Conservation (phyloP, 768 basidiomycete genomes). For the Lepiota venenata region DNA sequence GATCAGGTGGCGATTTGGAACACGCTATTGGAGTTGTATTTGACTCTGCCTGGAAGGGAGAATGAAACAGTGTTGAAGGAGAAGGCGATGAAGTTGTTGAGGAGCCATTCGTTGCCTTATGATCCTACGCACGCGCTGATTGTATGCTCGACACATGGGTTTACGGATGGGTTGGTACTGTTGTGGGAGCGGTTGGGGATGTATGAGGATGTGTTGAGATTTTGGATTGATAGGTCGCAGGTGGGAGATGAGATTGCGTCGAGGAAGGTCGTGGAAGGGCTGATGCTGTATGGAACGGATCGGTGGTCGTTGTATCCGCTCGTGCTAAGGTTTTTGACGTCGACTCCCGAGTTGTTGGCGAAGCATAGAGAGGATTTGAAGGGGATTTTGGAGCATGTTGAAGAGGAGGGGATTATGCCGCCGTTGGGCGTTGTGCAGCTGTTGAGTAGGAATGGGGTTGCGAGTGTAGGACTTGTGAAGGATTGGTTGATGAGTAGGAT, state of each 20-base stretch:
- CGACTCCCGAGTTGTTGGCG: slow-evolving; percentile 66
- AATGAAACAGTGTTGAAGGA: slow-evolving; percentile 37
- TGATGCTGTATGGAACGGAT: slow-evolving; percentile 67
- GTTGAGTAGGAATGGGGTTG: slow-evolving; percentile 82
- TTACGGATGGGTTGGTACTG: slow-evolving; percentile 81
- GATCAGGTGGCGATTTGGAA: slow-evolving; percentile 94
- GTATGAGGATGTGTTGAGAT: slow-evolving; percentile 93
- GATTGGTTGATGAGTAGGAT: slow-evolving; percentile 86
- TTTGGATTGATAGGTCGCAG: slow-evolving; percentile 79
- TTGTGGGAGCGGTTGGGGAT: slow-evolving; percentile 94
- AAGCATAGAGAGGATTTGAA: slow-evolving; percentile 71
- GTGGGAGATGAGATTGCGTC: slow-evolving; percentile 37
- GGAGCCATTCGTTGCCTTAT: slow-evolving; percentile 62
- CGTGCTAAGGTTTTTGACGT: slow-evolving; percentile 87
- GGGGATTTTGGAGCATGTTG: slow-evolving; percentile 71
- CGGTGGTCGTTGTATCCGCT: slow-evolving; percentile 82
- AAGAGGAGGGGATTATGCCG: slow-evolving; percentile 79
- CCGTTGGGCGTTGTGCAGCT: slow-evolving; percentile 90
- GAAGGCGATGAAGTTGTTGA: slow-evolving; percentile 75
- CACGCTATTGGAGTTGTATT: slow-evolving; percentile 90
- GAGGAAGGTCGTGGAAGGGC: slow-evolving; percentile 64
- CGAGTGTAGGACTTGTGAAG: slow-evolving; percentile 89
- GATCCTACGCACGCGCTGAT: slow-evolving; percentile 94
- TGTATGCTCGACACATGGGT: slow-evolving; percentile 81
- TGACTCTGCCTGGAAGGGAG: slow-evolving; percentile 46